Evolutionary conservation across 257 asterid species (phyloP).

Genomic region (Mentha longifolia): DNA sequence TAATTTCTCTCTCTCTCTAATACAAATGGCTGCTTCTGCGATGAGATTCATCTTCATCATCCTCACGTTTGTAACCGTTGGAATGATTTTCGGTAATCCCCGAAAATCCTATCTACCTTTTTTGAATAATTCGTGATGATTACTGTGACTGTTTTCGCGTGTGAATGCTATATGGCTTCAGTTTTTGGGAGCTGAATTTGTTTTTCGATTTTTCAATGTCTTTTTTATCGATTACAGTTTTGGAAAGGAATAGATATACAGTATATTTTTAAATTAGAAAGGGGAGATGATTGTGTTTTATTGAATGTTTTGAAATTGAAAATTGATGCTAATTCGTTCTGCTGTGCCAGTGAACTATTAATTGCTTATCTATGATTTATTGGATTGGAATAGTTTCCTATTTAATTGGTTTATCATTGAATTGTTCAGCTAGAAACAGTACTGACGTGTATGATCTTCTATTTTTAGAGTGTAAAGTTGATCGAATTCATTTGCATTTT

Average conservation of each 20-base stretch:
- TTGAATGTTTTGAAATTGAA: background rate
- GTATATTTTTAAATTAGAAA: too few relatives aligned
- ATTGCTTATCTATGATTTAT: background rate
- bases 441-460: background rate
- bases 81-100: conserved; percentile 73
- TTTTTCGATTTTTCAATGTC: background rate
- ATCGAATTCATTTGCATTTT: background rate
- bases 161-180: conserved; percentile 2
- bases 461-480: background rate
- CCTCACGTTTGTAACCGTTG: conserved; percentile 67
- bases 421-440: conserved; percentile 13
- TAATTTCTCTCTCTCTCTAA: conserved; percentile 30
- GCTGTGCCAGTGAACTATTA: conserved; percentile 3
- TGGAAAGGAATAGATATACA: too few relatives aligned
- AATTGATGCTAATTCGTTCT: background rate
- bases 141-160: background rate
- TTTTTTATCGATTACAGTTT: conserved; percentile 9
- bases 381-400: conserved; percentile 1
- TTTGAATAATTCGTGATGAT: conserved; percentile 6
- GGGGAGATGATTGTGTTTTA: too few relatives aligned
- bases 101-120: background rate
- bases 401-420: background rate
- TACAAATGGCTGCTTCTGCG: conserved; percentile 39
- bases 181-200: background rate
- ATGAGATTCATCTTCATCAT: conserved; percentile 62